Conservation (phyloP, 768 basidiomycete genomes). For the Dendrothele bispora region DNA sequence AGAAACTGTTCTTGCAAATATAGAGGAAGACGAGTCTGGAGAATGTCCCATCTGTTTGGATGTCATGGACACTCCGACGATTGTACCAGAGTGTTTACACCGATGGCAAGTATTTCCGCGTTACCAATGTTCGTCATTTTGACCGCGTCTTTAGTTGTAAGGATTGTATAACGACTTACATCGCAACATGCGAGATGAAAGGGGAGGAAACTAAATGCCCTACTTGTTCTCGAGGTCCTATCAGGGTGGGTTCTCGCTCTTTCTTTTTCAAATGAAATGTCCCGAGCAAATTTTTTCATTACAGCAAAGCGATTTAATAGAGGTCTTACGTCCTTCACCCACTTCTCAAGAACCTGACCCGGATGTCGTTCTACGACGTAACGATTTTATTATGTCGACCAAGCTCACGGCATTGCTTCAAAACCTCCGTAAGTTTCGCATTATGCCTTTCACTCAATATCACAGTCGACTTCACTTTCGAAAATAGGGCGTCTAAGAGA, state of each 20-base stretch:
- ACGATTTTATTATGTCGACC: conserved; percentile 87
- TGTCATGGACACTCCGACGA: conserved; percentile 65
- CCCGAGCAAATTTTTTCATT: no score
- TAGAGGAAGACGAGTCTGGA: conserved; percentile 48
- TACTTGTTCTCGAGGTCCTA: conserved; percentile 69
- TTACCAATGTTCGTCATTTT: background rate
- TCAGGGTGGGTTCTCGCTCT: conserved; percentile 53
- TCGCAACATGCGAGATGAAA: conserved; percentile 68
- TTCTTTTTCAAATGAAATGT: no score
- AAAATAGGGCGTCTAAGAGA: conserved; percentile 57
- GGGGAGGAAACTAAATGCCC: conserved; percentile 77
- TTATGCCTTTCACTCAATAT: no score
- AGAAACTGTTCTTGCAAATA: conserved; percentile 62
- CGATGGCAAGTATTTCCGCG: conserved; percentile 50
- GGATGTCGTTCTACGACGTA: conserved; percentile 63
- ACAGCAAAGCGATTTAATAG: conserved; percentile 61
- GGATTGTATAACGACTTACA: conserved; percentile 80
- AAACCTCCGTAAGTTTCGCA: conserved; percentile 55
- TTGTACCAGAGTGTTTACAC: conserved; percentile 78
- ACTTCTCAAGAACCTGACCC: conserved; percentile 38
- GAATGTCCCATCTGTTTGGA: conserved; percentile 88
- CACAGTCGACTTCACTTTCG: no score
- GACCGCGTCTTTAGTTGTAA: conserved; percentile 61
- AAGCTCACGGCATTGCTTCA: conserved; percentile 84
- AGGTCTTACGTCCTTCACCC: conserved; percentile 46